Evolutionary conservation across 305 asterid species (phyloP).

Genomic region (Rubia balearica): DNA sequence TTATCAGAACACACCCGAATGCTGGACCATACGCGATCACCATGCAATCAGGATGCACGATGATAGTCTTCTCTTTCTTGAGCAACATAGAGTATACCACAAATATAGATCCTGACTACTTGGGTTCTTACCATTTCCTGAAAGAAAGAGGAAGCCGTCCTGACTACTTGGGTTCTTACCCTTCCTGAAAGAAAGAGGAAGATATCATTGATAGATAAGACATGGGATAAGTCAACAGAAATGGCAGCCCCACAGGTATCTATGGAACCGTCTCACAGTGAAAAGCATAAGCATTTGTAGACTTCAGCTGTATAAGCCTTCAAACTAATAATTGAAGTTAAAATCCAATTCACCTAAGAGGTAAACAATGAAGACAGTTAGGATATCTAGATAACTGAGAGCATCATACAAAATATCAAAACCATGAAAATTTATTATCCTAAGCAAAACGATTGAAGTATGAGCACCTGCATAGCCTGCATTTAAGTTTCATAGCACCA

Average conservation of each 20-base stretch:
- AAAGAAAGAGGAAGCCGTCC: constrained; percentile 55
- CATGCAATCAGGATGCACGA: too few species aligned
- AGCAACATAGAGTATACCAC: neutral
- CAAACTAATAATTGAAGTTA: constrained; percentile 7
- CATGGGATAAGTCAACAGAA: constrained; percentile 59
- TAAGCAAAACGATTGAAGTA: constrained; percentile 7
- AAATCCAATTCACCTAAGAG: constrained; percentile 23
- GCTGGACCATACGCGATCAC: too few species aligned
- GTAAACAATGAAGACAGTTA: neutral
- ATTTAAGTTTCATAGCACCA: constrained; percentile 25
- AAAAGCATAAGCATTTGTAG: constrained; percentile 23
- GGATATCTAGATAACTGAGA: constrained; percentile 1
- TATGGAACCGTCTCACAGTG: constrained; percentile 46
- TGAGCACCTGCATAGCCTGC: constrained; percentile 89
- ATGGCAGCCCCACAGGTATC: constrained; percentile 75
- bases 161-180: constrained; percentile 33
- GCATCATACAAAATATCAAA: neutral
- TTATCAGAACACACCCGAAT: too few species aligned
- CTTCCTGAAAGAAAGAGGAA: constrained; percentile 72
- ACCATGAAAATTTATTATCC: neutral
- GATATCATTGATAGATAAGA: constrained; percentile 58
- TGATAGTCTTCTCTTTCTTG: too few species aligned
- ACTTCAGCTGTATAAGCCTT: constrained; percentile 25
- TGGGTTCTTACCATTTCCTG: constrained; percentile 47
- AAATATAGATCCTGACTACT: constrained; percentile 29